phyloP scores from a whole-genome alignment of 2,329 filamentous ascomycete genomes.

The Teratosphaeria viscida region DNA sequence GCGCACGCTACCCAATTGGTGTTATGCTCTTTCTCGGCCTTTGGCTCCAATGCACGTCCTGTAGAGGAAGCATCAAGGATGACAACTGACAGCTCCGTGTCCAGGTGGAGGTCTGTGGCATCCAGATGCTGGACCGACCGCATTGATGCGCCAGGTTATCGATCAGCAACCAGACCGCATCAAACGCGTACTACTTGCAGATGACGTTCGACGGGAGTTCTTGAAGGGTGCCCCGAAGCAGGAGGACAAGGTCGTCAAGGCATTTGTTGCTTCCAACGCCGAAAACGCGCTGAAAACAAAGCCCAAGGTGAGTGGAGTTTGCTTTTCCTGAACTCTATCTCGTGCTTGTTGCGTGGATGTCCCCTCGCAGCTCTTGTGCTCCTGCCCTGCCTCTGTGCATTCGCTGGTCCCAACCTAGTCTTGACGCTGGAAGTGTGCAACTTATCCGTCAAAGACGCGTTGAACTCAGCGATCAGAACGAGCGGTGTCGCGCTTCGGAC shows the following conservation, averaged over 20 bases:
- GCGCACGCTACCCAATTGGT: background rate
- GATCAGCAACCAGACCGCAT: slow-evolving; percentile 62
- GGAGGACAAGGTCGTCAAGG: slow-evolving; percentile 52
- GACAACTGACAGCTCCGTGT: background rate
- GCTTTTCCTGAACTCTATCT: background rate
- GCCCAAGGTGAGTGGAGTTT: slow-evolving; percentile 56
- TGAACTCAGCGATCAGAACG: background rate
- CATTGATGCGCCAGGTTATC: slow-evolving; percentile 60
- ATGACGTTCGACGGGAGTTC: slow-evolving; percentile 53
- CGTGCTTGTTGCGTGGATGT: background rate
- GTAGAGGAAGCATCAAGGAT: background rate
- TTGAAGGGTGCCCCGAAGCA: slow-evolving; percentile 47
- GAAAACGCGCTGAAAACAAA: slow-evolving; percentile 72
- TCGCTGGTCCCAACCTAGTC: background rate
- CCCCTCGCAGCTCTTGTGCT: background rate
- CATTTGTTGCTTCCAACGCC: slow-evolving; percentile 59
- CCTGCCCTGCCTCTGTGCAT: background rate
- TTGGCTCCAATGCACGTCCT: background rate
- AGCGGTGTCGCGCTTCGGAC: too few relatives aligned
- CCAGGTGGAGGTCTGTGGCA: slow-evolving; percentile 71
- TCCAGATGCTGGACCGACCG: slow-evolving; percentile 57
- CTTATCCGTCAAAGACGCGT: background rate
- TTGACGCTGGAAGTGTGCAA: background rate
- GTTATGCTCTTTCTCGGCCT: background rate
- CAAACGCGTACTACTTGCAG: slow-evolving; percentile 54